A percentile compares a stretch with the other conserved stretches of the same genome.
These are phyloP conservation scores for Mycena floridula DNA, from an alignment of 768 basidiomycete genomes.

Conservation along the genomic window DNA sequence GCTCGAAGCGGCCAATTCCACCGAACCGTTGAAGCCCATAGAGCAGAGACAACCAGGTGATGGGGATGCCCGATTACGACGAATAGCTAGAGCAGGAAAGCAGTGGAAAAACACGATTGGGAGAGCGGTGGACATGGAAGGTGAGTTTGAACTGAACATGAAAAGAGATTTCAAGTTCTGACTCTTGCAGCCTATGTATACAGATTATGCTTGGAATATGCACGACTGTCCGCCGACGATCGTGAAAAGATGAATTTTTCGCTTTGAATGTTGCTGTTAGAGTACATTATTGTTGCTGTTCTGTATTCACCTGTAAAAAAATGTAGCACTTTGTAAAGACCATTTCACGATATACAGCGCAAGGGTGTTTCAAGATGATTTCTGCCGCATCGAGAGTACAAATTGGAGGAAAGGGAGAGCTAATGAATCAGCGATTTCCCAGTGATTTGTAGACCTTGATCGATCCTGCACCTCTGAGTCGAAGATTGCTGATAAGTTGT, in stretches of 20 bases:
- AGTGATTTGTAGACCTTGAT: too few relatives aligned
- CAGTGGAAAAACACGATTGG: conserved; percentile 87
- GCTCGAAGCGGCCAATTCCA: conserved; percentile 47
- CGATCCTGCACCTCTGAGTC: too few relatives aligned
- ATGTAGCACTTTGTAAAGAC: too few relatives aligned
- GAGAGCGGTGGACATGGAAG: conserved; percentile 87
- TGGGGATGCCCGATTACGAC: conserved; percentile 65
- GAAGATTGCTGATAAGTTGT: too few relatives aligned
- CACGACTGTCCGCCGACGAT: conserved; percentile 78
- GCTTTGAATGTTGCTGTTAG: neutral
- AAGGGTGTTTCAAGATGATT: too few relatives aligned
- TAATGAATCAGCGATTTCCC: too few relatives aligned
- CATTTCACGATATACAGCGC: too few relatives aligned
- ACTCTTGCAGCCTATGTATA: conserved; percentile 70
- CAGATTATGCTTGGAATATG: conserved; percentile 85
- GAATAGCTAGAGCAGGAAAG: conserved; percentile 89
- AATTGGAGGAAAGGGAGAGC: too few relatives aligned
- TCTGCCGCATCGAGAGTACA: too few relatives aligned
- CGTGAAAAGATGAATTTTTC: conserved; percentile 57
- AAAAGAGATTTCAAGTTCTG: neutral
- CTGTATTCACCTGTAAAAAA: too few relatives aligned
- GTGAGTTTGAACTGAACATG: conserved; percentile 34
- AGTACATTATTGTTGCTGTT: too few relatives aligned
- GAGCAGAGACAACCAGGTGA: conserved; percentile 34
- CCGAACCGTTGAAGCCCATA: conserved; percentile 24